Base-by-base conservation (phyloP, 176 grass and related monocot genomes). In the Tillandsia leiboldiana region DNA sequence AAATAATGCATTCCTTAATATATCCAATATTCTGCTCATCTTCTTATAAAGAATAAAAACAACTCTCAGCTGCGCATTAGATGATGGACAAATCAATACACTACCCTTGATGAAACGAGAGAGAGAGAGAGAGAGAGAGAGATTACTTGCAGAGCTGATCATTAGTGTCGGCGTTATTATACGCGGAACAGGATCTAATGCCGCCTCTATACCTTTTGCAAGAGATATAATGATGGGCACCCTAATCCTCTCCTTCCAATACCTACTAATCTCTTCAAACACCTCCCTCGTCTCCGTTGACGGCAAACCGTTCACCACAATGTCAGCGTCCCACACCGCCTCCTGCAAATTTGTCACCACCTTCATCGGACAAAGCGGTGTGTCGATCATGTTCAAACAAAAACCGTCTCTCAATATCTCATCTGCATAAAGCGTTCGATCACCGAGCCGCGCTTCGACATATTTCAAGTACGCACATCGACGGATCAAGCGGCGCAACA, bases 301-400 rank as follows among this genome's bases (percentile, higher is more conserved):
- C 7, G 94, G 94, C 66, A 97, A 17, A 1, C 89, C 94, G 63
- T 92, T 97, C 11, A 97, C 86, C 50, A 97, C 94, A 49, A 97
- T 97, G 63, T 97, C 94, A 3, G 94, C 94, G 51, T 97, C 94
- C 94, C 94, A 97, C 53, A 97, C 89, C 15, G 94, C 94, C 75
- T 97, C 89, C 74, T 97, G 94, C 76, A 97, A 76, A 64, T 97
- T 97, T 50, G 94, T 97, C 67, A 97, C 89, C 28, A 97, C 86
- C 85, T 97, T 97, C 71, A 97, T 15, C 10, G 92, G 92, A 67
- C 92, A 96, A 49, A 96, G 83, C 0, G 92, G 88, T 10, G 92
- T 96, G 3, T 97, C 94, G 2, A 97, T 77, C 94, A 97, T 97
- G 72, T 97, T 97, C 48, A 92, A 61, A 22, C 94, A 97, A 51